Conservation (phyloP, 2,329 filamentous ascomycete species). For the Fusarium metavorans region DNA sequence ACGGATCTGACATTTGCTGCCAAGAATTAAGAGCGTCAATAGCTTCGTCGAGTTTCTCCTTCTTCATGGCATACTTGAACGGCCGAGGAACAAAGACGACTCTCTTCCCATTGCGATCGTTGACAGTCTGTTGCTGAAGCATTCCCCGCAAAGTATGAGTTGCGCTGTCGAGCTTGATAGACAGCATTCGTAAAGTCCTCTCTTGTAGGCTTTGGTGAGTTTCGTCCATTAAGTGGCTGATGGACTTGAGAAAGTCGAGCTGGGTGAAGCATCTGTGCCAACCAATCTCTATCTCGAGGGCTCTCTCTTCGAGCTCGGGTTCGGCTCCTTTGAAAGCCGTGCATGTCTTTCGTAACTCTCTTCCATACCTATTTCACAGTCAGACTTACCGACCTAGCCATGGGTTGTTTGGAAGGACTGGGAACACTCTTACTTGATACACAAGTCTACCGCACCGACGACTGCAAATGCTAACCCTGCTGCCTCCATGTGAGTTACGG, state of each 20-base stretch:
- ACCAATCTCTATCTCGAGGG: background rate
- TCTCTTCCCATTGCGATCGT: background rate
- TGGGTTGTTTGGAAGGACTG: background rate
- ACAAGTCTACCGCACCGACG: background rate
- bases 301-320: background rate
- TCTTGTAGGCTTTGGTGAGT: background rate
- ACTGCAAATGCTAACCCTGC: background rate
- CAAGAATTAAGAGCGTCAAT: slow-evolving; percentile 13
- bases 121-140: background rate
- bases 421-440: background rate
- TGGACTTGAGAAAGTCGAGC: background rate
- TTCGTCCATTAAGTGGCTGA: background rate
- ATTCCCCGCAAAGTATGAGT: background rate
- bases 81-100: background rate
- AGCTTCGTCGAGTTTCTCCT: slow-evolving; percentile 1
- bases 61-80: background rate
- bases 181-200: background rate
- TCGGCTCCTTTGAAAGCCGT: background rate
- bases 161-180: background rate
- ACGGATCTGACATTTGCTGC: slow-evolving; percentile 15
- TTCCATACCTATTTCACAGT: background rate
- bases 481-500: background rate
- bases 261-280: background rate
- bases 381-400: background rate
- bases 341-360: background rate